Evolutionary conservation across 169 alveolate genomes (phyloP).

Genomic region (Plasmodium vivax): DNA sequence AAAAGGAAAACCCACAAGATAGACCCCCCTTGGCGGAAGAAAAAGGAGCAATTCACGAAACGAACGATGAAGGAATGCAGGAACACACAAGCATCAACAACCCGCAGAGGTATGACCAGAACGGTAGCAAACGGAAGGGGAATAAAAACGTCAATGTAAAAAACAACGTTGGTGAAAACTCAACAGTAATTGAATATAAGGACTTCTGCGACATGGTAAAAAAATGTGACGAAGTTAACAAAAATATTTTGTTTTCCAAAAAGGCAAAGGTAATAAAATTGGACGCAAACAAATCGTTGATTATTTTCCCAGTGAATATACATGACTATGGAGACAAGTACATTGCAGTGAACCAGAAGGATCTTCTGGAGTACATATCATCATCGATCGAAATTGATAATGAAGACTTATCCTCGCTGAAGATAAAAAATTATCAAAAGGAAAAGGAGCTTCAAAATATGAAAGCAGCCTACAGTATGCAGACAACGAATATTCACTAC

Average conservation of each 20-base stretch:
- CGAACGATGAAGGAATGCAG: neutral
- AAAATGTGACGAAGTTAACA: conserved; percentile 32
- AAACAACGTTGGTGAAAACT: neutral
- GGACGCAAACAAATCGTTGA: conserved; percentile 61
- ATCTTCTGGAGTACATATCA: conserved; percentile 55
- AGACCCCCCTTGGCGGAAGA: neutral
- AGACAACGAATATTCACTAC: conserved; percentile 71
- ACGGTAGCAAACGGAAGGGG: neutral
- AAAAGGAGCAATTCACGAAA: neutral
- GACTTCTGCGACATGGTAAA: conserved; percentile 38
- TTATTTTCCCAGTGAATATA: conserved; percentile 62
- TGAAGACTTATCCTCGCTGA: conserved; percentile 39
- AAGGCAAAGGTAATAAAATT: conserved; percentile 65
- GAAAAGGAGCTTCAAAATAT: conserved; percentile 69
- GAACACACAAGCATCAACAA: neutral
- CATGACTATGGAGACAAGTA: conserved; percentile 73
- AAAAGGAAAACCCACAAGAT: neutral
- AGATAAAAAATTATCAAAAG: conserved; percentile 57
- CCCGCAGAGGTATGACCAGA: neutral
- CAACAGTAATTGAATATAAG: conserved; percentile 9
- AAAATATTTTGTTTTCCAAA: conserved; percentile 55
- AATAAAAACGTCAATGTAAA: conserved; percentile 1
- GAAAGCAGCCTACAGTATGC: conserved; percentile 73
- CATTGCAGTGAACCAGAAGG: conserved; percentile 67
- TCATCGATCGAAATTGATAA: conserved; percentile 58